Base-by-base conservation (phyloP, 2,329 filamentous ascomycete species). In the Aspergillus unguis region DNA sequence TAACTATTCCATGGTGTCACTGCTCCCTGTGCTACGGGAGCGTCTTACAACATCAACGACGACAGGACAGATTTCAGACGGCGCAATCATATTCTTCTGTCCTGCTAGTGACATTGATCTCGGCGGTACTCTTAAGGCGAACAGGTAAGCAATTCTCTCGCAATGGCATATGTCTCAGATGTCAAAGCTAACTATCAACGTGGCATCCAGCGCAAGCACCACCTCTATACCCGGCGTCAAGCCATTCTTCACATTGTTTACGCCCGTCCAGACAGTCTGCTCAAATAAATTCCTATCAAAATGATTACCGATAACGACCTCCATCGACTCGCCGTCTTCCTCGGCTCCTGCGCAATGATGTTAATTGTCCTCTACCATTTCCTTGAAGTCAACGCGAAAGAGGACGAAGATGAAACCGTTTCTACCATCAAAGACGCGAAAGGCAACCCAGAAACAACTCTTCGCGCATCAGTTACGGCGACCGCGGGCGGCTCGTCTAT, bases 231-330 rank as follows among this genome's bases (percentile, higher is more conserved):
- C n/a, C 40, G n/a, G 41, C 36, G 4, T 23, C 45, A 35, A 26
- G 26, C 36, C 7, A 8, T 41, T 8, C 7, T 27, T 47, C 26
- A 38, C n/a, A 17, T 33, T 28, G 36, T 3, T 44, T 38, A 50
- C 26, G 2, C 25, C 10, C 25, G 17, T 17, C 17, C 17, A 17
- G 17, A 17, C 17, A 17, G 17, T 17, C 27, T 38, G 29, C 23
- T 35, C 25, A 10, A 26, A 33, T 45, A 35, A 4, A 23, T n/a
- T 6, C 26, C 10, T 37, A 35, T 50, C 78, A 88, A 65, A 44
- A 99, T 99, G 94, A 97, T 99, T 71, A 87, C 92, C 71, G 94
- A 99, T 84, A 78, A 82, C 71, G 86, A 94, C 61, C 86, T 99
- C 65, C 96, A 97, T 81, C 83, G 83, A 58, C 84, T 99, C 29